Conservation (phyloP, 345 rosid species). For the Eucalyptus curtisii region DNA sequence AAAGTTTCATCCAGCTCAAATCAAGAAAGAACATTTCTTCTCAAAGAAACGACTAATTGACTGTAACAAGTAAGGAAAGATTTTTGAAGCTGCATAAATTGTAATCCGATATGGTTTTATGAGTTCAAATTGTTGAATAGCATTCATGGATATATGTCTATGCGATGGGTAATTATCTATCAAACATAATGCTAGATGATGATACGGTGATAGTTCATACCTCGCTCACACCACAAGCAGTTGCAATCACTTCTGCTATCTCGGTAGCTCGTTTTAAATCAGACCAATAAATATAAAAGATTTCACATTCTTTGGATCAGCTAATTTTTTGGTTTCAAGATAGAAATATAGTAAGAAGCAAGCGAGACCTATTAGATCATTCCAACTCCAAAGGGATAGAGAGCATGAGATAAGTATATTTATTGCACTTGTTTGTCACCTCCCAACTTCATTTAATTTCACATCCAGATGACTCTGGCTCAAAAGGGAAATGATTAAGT, state of each 20-base stretch:
- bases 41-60: neutral
- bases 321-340: neutral
- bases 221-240: neutral
- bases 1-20: neutral
- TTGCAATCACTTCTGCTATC: neutral
- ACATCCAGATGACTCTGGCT: constrained; percentile 6
- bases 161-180: neutral
- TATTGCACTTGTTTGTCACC: neutral
- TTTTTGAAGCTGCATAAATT: neutral
- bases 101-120: too few relatives aligned
- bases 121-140: neutral
- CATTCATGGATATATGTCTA: neutral
- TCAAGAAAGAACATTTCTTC: neutral
- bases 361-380: neutral
- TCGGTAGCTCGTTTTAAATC: neutral
- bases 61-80: neutral
- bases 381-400: neutral
- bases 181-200: neutral
- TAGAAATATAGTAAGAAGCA: neutral
- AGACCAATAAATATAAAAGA: neutral
- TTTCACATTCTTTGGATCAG: neutral
- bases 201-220: neutral
- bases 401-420: neutral
- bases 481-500: neutral
- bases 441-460: constrained; percentile 5